Evolutionary conservation across 2,329 filamentous ascomycete genomes (phyloP).

Genomic region (Penicillium frequentans): DNA sequence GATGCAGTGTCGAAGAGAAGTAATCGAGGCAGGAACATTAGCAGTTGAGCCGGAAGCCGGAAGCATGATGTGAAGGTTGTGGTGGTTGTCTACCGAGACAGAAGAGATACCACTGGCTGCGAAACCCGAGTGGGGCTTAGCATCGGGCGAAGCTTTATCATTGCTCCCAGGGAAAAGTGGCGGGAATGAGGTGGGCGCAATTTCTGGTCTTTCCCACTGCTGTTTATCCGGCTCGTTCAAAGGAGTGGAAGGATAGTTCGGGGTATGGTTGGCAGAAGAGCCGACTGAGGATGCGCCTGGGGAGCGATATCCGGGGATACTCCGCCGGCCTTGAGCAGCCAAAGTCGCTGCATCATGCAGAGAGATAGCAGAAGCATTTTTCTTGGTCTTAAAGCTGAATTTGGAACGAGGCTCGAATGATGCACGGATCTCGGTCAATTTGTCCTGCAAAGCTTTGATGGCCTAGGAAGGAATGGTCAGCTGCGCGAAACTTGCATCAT

Average conservation of each 20-base stretch:
- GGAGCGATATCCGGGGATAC: slow-evolving; percentile 44
- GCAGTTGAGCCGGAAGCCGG: slow-evolving; percentile 69
- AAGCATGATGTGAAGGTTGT: slow-evolving; percentile 72
- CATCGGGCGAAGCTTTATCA: slow-evolving; percentile 19
- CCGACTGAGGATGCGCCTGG: slow-evolving; percentile 43
- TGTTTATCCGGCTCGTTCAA: slow-evolving; percentile 36
- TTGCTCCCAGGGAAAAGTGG: slow-evolving; percentile 16
- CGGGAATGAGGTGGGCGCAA: slow-evolving; percentile 37
- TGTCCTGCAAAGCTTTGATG: slow-evolving; percentile 78
- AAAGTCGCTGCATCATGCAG: slow-evolving; percentile 58
- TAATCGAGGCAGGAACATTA: slow-evolving; percentile 71
- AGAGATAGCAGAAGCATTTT: slow-evolving; percentile 56
- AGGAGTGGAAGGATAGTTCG: slow-evolving; percentile 38
- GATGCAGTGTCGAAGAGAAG: slow-evolving; percentile 68
- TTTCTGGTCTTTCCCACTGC: slow-evolving; percentile 36
- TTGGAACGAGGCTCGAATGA: slow-evolving; percentile 72
- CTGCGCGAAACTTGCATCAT: not conserved
- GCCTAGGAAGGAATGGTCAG: slow-evolving; percentile 51
- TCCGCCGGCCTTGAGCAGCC: slow-evolving; percentile 48
- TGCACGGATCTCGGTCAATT: slow-evolving; percentile 68
- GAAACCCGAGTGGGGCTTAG: slow-evolving; percentile 52
- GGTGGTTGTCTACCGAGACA: slow-evolving; percentile 67
- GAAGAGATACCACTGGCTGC: slow-evolving; percentile 53
- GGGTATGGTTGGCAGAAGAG: slow-evolving; percentile 37
- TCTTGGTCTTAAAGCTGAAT: slow-evolving; percentile 75